These are phyloP conservation scores for Penicillium fimorum DNA, from an alignment of 495 filamentous ascomycete species.

Conservation along the genomic window DNA sequence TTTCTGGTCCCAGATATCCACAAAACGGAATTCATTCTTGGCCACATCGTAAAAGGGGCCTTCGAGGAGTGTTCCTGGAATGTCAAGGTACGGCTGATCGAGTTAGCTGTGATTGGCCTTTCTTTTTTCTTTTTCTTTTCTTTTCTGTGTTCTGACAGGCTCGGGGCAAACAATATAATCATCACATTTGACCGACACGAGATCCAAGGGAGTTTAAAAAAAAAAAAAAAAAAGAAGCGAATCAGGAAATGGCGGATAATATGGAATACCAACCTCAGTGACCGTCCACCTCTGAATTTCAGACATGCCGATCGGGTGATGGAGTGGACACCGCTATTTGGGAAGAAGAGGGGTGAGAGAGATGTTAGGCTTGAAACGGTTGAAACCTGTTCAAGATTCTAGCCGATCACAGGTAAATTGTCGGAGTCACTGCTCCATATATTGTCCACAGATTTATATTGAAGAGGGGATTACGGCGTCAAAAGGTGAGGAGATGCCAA, in stretches of 20 bases:
- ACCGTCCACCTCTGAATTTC: constrained; percentile 45
- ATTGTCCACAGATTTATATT: background rate
- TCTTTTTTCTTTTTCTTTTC: constrained; percentile 1
- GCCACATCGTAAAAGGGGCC: constrained; percentile 74
- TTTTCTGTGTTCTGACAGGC: constrained; percentile 2
- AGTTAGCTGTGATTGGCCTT: constrained; percentile 18
- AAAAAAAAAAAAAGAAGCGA: constrained; percentile 6
- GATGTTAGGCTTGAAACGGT: constrained; percentile 3
- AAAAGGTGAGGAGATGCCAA: constrained; percentile 15
- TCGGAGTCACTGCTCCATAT: background rate
- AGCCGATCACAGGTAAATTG: constrained; percentile 11
- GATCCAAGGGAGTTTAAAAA: constrained; percentile 1
- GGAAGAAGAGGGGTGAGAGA: constrained; percentile 6
- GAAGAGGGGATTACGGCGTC: background rate
- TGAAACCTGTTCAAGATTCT: constrained; percentile 16
- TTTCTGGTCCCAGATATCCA: constrained; percentile 81
- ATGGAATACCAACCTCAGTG: constrained; percentile 34
- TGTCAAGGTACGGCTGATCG: constrained; percentile 68
- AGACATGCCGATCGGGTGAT: constrained; percentile 31
- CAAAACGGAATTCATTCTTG: constrained; percentile 74
- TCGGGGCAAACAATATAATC: background rate
- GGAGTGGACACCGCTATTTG: constrained; percentile 23
- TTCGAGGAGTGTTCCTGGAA: constrained; percentile 75
- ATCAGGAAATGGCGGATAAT: constrained; percentile 9
- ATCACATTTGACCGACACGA: constrained; percentile 21